phyloP scores from a whole-genome alignment of 805 yeast species.

The Myxozyma monticola region DNA sequence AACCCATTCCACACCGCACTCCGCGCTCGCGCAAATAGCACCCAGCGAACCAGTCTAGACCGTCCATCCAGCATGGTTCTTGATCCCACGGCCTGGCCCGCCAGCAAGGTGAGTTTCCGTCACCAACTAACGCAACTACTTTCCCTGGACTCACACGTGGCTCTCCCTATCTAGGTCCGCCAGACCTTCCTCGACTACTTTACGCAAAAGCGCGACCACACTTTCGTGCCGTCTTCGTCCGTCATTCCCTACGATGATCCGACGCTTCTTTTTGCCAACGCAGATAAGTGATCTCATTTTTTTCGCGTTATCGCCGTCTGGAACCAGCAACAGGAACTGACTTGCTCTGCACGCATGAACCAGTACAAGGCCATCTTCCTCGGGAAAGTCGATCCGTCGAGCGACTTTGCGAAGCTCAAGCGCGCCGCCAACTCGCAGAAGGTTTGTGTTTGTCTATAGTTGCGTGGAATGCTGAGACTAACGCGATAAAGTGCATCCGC shows the following conservation, averaged over 20 bases:
- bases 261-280: slow-evolving; percentile 92
- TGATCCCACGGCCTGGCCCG: slow-evolving; percentile 26
- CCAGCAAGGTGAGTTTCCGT: slow-evolving; percentile 15
- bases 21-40: background rate
- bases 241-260: slow-evolving; percentile 99
- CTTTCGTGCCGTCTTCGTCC: slow-evolving; percentile 86
- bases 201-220: slow-evolving; percentile 61
- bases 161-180: slow-evolving; percentile 56
- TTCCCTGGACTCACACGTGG: background rate
- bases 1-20: too few species aligned
- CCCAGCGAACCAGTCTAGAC: too few species aligned
- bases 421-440: slow-evolving; percentile 95
- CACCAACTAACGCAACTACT: background rate
- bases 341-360: slow-evolving; percentile 81
- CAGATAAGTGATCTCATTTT: slow-evolving; percentile 53
- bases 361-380: slow-evolving; percentile 96
- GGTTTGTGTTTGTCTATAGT: slow-evolving; percentile 3
- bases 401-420: slow-evolving; percentile 78
- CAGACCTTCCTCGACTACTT: slow-evolving; percentile 82
- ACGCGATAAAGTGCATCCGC: slow-evolving; percentile 67
- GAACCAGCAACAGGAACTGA: too few species aligned
- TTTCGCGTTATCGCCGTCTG: background rate
- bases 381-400: slow-evolving; percentile 95
- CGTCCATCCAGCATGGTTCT: slow-evolving; percentile 10
- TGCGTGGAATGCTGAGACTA: background rate